Conservation (phyloP, 345 rosid species). For the Erysimum cheiranthoides region DNA sequence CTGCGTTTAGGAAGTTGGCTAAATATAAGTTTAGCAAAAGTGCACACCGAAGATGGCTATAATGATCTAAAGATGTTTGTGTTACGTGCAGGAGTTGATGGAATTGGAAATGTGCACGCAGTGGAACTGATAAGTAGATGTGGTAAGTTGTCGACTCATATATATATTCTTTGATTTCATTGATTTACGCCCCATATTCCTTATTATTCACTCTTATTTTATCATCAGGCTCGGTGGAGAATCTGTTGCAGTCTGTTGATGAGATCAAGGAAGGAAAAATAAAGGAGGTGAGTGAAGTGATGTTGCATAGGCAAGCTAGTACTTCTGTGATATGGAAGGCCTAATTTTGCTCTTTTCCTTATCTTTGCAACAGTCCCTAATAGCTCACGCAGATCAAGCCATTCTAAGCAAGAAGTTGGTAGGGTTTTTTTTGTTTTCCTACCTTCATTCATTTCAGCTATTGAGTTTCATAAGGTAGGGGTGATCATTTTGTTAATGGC, state of each 20-base stretch:
- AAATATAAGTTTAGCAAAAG: constrained; percentile 10
- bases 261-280: constrained; percentile 70
- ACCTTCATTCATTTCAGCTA: constrained; percentile 4
- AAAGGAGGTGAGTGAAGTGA: constrained; percentile 56
- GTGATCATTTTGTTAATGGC: constrained; percentile 34
- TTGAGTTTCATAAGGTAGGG: constrained; percentile 9
- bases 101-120: constrained; percentile 82
- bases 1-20: constrained; percentile 13
- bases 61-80: constrained; percentile 29
- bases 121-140: constrained; percentile 73
- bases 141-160: constrained; percentile 54
- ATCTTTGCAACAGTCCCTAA: constrained; percentile 56
- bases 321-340: constrained; percentile 18
- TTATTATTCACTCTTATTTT: constrained; percentile 18
- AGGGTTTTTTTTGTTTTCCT: constrained; percentile 4
- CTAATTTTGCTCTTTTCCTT: constrained; percentile 19
- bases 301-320: constrained; percentile 14
- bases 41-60: not conserved
- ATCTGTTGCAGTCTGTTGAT: constrained; percentile 70
- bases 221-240: constrained; percentile 72
- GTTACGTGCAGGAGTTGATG: constrained; percentile 74
- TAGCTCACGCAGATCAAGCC: constrained; percentile 67
- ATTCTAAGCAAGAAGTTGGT: constrained; percentile 84
- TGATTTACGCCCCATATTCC: not conserved
- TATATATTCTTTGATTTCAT: constrained; percentile 19